Conservation (phyloP, 2,329 filamentous ascomycete species). For the Fonsecaea multimorphosa region DNA sequence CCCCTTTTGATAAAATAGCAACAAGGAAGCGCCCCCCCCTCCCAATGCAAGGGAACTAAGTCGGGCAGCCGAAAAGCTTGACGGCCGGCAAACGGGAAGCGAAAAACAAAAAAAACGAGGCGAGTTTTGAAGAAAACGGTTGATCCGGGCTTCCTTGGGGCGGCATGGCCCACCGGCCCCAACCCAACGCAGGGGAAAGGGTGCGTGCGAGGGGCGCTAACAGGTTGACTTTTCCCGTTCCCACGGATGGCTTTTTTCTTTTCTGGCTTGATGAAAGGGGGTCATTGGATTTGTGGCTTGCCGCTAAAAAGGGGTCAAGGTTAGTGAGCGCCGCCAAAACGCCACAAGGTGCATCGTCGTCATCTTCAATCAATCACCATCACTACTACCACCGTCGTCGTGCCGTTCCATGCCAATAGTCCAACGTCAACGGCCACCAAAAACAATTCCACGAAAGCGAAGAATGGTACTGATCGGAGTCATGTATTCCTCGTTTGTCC, state of each 20-base stretch:
- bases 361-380: neutral
- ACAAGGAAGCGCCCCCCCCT: neutral
- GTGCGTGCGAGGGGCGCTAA: neutral
- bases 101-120: too few species aligned
- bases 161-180: too few species aligned
- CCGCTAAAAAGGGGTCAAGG: neutral
- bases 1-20: too few species aligned
- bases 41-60: neutral
- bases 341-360: neutral
- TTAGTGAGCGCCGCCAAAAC: neutral
- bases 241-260: neutral
- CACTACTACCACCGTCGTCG: neutral
- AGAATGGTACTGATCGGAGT: neutral
- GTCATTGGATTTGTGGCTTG: neutral
- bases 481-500: neutral
- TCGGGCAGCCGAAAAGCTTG: neutral
- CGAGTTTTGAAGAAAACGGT: too few species aligned
- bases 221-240: neutral
- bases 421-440: neutral
- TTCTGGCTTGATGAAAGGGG: neutral
- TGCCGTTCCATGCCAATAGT: neutral
- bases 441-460: neutral
- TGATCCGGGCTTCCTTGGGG: too few species aligned
- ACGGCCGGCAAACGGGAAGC: neutral
- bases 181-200: neutral